These are phyloP conservation scores for Aphanocladium album DNA, from an alignment of 2,329 filamentous ascomycete species.

Conservation along the genomic window DNA sequence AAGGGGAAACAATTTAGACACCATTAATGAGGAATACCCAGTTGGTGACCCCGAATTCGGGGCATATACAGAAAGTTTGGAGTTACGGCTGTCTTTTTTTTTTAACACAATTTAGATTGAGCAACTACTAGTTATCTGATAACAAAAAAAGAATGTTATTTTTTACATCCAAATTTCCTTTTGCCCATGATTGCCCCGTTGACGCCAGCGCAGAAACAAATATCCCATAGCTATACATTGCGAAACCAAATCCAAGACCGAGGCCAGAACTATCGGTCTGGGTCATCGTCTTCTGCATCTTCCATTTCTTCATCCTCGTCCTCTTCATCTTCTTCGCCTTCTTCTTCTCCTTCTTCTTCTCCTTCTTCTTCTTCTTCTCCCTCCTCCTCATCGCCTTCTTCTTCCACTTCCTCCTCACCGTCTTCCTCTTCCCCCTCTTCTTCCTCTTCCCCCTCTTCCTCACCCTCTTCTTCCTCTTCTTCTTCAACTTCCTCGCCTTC, in stretches of 20 bases:
- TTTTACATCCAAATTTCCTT: background rate
- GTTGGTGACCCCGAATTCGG: background rate
- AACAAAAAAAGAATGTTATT: background rate
- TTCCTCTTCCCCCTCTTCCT: conserved; percentile 16
- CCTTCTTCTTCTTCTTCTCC: conserved; percentile 23
- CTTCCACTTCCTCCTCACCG: conserved; percentile 19
- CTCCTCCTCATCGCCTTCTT: conserved; percentile 21
- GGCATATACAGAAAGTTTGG: background rate
- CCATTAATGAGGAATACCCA: background rate
- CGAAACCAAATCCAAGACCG: background rate
- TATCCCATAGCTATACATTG: background rate
- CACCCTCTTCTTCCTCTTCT: conserved; percentile 16
- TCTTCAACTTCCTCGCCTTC: conserved; percentile 23
- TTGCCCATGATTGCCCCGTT: background rate
- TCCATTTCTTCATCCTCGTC: conserved; percentile 17
- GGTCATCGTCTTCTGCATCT: conserved; percentile 14
- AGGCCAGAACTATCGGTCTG: conserved; percentile 5
- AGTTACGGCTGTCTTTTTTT: conserved; percentile 3
- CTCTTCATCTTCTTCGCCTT: conserved; percentile 18
- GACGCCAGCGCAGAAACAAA: conserved; percentile 1
- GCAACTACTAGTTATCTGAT: background rate
- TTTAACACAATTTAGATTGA: background rate
- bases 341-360: conserved; percentile 15
- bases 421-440: conserved; percentile 16
- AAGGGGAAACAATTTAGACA: background rate